These are phyloP conservation scores for Trichomonas tenax DNA, from an alignment of 208 protist genomes.

Conservation along the genomic window DNA sequence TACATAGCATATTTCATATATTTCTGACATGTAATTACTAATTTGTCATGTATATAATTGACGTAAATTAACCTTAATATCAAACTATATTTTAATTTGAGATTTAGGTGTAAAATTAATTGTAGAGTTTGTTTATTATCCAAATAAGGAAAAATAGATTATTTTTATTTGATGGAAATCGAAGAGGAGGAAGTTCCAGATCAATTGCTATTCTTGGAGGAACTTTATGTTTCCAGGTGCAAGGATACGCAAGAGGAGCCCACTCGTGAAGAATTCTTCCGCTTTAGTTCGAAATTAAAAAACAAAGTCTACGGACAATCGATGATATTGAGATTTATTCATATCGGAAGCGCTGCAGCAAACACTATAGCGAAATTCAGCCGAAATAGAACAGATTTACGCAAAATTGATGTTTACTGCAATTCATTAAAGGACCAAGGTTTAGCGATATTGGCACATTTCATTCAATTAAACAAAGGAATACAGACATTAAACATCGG, in stretches of 20 bases:
- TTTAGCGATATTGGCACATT: neutral
- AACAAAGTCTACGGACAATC: neutral
- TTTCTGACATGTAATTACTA: too few species aligned
- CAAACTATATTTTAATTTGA: too few species aligned
- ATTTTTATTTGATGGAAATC: too few species aligned
- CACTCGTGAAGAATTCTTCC: neutral
- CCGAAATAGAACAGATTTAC: neutral
- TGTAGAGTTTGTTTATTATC: too few species aligned
- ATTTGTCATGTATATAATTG: too few species aligned
- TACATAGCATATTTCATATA: too few species aligned
- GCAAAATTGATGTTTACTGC: neutral
- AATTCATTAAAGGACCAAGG: neutral
- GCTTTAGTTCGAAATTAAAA: neutral
- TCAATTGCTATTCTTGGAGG: neutral
- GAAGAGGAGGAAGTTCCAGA: neutral
- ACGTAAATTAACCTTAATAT: too few species aligned
- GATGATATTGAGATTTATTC: neutral
- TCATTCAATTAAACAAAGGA: neutral
- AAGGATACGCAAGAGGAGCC: conserved; percentile 14
- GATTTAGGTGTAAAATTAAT: too few species aligned
- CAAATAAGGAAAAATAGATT: too few species aligned
- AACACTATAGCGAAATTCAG: neutral
- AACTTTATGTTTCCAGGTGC: neutral
- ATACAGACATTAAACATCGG: neutral
- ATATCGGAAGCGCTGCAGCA: neutral